Conservation (phyloP, 2,329 filamentous ascomycete species). For the Seiridium unicorne region DNA sequence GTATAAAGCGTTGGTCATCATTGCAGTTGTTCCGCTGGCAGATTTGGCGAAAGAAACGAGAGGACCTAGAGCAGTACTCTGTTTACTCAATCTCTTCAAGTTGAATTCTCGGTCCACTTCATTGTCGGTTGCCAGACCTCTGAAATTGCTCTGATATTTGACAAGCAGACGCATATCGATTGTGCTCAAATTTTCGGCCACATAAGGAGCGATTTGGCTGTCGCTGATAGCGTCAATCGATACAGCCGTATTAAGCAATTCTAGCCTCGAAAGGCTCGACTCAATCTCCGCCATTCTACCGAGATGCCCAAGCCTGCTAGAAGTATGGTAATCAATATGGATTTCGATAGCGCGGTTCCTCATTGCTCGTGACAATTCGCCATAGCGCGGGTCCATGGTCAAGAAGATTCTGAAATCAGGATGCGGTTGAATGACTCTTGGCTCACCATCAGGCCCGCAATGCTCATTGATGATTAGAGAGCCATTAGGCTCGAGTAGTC, state of each 20-base stretch:
- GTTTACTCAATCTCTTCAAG: not conserved
- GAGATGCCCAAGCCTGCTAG: conserved; percentile 29
- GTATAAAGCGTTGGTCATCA: conserved; percentile 32
- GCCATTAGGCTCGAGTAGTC: conserved; percentile 86
- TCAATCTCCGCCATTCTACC: conserved; percentile 46
- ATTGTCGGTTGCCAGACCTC: not conserved
- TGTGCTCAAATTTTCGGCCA: conserved; percentile 47
- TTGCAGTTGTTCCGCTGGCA: conserved; percentile 26
- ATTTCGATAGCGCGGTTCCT: conserved; percentile 92
- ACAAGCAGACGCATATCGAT: conserved; percentile 40
- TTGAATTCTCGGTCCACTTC: not conserved
- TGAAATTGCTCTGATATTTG: conserved; percentile 20
- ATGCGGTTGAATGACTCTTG: conserved; percentile 78
- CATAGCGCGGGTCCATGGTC: conserved; percentile 88
- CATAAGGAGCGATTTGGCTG: conserved; percentile 28
- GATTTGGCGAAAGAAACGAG: conserved; percentile 18
- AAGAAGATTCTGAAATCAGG: conserved; percentile 88
- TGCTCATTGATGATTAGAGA: conserved; percentile 91
- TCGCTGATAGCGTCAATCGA: conserved; percentile 21
- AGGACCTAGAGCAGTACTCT: conserved; percentile 10
- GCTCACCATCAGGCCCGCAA: conserved; percentile 76
- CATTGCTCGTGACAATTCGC: conserved; percentile 95
- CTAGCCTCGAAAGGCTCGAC: conserved; percentile 46
- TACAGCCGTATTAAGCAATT: conserved; percentile 31
- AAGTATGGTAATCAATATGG: conserved; percentile 58